These are phyloP conservation scores for Scutellaria barbata DNA, from an alignment of 257 asterid species.

Conservation along the genomic window DNA sequence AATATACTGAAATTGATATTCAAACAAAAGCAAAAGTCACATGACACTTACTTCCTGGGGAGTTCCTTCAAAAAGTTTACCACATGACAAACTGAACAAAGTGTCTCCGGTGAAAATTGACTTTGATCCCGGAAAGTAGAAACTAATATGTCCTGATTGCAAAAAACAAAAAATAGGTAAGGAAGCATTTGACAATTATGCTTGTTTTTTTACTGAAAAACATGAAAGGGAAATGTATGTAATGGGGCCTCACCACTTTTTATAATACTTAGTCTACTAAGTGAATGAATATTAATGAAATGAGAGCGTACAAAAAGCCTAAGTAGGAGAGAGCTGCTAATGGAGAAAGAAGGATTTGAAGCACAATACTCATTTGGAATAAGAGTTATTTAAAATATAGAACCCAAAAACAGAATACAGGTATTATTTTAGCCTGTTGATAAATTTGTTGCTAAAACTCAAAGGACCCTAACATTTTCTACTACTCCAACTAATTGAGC, in stretches of 20 bases:
- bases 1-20: neutral
- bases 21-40: constrained; percentile 21
- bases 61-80: constrained; percentile 93
- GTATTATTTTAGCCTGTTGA: neutral
- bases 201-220: constrained; percentile 23
- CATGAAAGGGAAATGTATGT: constrained; percentile 11
- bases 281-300: constrained; percentile 2
- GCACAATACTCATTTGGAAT: neutral
- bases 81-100: constrained; percentile 94
- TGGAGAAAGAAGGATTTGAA: neutral
- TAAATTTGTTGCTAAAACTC: neutral
- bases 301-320: neutral
- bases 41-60: constrained; percentile 69
- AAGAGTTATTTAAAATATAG: constrained; percentile 6
- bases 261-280: neutral
- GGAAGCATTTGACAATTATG: constrained; percentile 8
- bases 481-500: constrained; percentile 18
- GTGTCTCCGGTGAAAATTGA: constrained; percentile 94
- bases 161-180: constrained; percentile 27
- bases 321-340: constrained; percentile 20
- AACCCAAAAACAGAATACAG: neutral
- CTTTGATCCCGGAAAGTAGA: constrained; percentile 86
- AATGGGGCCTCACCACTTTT: constrained; percentile 9
- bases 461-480: constrained; percentile 7
- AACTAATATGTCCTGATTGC: constrained; percentile 80